Evolutionary conservation across 768 basidiomycete genomes (phyloP), one percentile per base, ranked within the genome.

Genomic region (Leccinum variicolor): DNA sequence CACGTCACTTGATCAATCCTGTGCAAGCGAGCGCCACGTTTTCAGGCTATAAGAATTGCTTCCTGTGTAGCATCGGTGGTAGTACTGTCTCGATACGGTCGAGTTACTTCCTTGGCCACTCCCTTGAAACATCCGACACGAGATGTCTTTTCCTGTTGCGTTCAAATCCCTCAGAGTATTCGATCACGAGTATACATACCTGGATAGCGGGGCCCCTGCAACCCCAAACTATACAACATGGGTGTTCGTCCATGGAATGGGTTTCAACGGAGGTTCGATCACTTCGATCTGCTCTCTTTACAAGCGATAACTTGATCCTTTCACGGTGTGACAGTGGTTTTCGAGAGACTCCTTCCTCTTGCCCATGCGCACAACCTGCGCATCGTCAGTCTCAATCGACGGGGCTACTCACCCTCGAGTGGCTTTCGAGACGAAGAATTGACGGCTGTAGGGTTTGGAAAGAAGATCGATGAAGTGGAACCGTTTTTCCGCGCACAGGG

Each of bases 341-440:
- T 60, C 19, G 58, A 68, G 46, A 69, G 62, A 33, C 51, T 69
- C 9, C 51, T 69, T 25, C 67, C 67, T 13, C 53, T 64, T 26
- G 69, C 69, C 1, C 60, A 39, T 43, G 26, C 36, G 2, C 63
- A 71, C 52, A 46, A 62, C 26, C 58, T 64, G 11, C 65, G 68
- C 25, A 62, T 69, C 33, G 53, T 69, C 50, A 59, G 62, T n/a
- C 19, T 69, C 15, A 61, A 71, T 39, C 59, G 68, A 50, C 70
- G 67, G 6, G 70, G 68, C 1, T 71, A 71, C 17, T 1, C 52
- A 2, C 69, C 69, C 17, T 69, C 69, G 17, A 69, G 69, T 19
- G 36, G 54, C 25, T 71, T 69, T 41, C 29, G 34, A 17, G 56
- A 64, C 6, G 48, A 54, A 1, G 63, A 66, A 7, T 6, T 66